Base-by-base conservation (phyloP, 768 basidiomycete genomes). In the Cystobasidium tubakii region DNA sequence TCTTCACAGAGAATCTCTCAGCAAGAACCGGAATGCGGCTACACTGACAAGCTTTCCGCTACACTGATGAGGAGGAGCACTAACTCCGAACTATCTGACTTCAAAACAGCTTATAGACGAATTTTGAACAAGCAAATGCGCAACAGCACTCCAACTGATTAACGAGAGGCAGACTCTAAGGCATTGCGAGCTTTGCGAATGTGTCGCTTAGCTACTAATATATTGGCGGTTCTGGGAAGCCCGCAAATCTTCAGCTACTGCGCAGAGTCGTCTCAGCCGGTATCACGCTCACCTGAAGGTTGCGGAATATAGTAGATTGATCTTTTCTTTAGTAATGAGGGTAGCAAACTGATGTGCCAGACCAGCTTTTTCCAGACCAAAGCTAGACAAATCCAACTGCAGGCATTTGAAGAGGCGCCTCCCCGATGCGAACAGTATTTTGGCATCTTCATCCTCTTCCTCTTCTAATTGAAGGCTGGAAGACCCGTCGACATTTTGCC, bases 231-330 rank as follows among this genome's bases (percentile, higher is more conserved):
- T 3, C 67, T 60, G 62, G 21, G n/a, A 1, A 54, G 4, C 1
- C 1, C 19, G 15, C 13, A 19, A 2, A 53, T 23, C 1, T 25
- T 67, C 43, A 23, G 42, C 25, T n/a, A 10, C 9, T 23, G 43
- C 1, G 9, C 54, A n/a, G 25, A 46, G 23, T 1, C 33, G 2
- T 7, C 4, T 29, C 1, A 4, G 25, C 31, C 17, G n/a, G 15
- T 7, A 13, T 17, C 3, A n/a, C 7, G 50, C 70, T 23, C 42
- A 64, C 82, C 89, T 89, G 79, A 87, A 88, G n/a, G 90, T 90
- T 54, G 89, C 89, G 73, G 87, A 88, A 79, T 90, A 91, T 86
- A 91, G 88, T 79, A 90, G 89, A 81, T 90, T 89, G 79, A 91
- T 88, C 13, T 73, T 73, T 21, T 88, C 88, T 76, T 86, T 84